These are phyloP conservation scores for Xylaria sp. DNA, from an alignment of 2,329 filamentous ascomycete species.

Conservation along the genomic window DNA sequence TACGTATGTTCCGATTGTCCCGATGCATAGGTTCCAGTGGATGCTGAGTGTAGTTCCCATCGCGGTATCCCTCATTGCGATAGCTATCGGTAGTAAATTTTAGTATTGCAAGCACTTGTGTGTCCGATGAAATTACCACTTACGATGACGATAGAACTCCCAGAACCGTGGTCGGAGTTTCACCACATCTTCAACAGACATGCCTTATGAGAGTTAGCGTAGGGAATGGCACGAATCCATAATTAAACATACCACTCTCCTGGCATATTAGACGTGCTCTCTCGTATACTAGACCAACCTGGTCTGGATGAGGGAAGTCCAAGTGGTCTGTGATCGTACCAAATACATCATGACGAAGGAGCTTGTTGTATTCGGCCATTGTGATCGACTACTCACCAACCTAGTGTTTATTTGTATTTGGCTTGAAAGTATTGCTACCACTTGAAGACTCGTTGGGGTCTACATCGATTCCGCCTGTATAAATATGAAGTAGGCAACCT, in stretches of 20 bases:
- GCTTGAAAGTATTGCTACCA: neutral
- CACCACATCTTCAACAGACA: conserved; percentile 42
- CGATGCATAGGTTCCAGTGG: conserved; percentile 51
- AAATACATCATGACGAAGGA: conserved; percentile 30
- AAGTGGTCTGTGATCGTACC: conserved; percentile 28
- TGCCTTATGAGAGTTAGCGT: conserved; percentile 15
- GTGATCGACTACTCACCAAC: neutral
- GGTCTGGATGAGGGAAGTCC: conserved; percentile 32
- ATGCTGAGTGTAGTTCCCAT: conserved; percentile 44
- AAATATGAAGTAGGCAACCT: neutral
- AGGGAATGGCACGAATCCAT: neutral
- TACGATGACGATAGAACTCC: conserved; percentile 43
- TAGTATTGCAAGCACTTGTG: neutral
- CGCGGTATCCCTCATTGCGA: conserved; percentile 38
- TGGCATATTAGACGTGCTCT: conserved; percentile 36
- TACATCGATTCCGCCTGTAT: neutral
- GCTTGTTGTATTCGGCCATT: conserved; percentile 32
- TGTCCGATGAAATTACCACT: conserved; percentile 5
- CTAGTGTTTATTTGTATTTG: neutral
- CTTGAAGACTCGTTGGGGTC: neutral
- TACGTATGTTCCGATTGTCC: conserved; percentile 41
- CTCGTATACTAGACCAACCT: conserved; percentile 33
- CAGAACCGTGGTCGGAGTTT: conserved; percentile 44
- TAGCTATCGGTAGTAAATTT: conserved; percentile 15
- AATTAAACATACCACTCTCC: conserved; percentile 29